Base-by-base conservation (phyloP, 495 filamentous ascomycete genomes). In the Zalerion maritima region DNA sequence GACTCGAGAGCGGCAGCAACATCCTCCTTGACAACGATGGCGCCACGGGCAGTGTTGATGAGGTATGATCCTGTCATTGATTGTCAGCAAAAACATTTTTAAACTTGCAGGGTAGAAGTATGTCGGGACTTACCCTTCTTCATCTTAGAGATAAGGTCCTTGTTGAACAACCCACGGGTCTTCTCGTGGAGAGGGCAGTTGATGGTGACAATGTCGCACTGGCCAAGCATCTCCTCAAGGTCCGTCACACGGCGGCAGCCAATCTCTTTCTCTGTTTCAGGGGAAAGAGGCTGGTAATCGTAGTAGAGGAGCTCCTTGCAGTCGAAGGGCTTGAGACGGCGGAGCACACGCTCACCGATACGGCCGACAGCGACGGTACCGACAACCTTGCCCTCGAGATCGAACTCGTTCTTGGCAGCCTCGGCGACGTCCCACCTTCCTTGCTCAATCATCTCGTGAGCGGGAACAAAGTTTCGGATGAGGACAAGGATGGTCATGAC, bases 261-360 rank as follows among this genome's bases (percentile, higher is more conserved):
- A 57, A 97, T 94, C 67, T 94, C 89, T 57, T 78, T 76, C 73
- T 97, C 89, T 42, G 75, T 64, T 64, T 93, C 85, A 32, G 83
- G 51, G 29, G 54, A 64, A 37, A 97, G 69, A 19, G 87, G 86
- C 57, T 97, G 89, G 75, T 97, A 97, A 65, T 97, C 89, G 54
- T 81, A 97, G 78, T 97, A 97, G 34, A 97, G 71, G 21, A 97
- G 71, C 71, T 97, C 89, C 75, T 94, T 97, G 81, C 89, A 97
- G 64, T 94, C 89, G 49, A 96, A 97, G 37, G 85, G 60, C 71
- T 85, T 92, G 23, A 97, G 75, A 44, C 89, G 77, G 57, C 86
- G 75, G 39, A 97, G 69, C 27, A 97, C 89, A 60, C 89, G 87
- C 73, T 97, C 87, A 48, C 89, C 89, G 53, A 97, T 97, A 47